A percentile compares a stretch with the other conserved stretches of the same genome.
Conservation (phyloP, 2,329 filamentous ascomycete genomes). For the Teratosphaeria viscida region DNA sequence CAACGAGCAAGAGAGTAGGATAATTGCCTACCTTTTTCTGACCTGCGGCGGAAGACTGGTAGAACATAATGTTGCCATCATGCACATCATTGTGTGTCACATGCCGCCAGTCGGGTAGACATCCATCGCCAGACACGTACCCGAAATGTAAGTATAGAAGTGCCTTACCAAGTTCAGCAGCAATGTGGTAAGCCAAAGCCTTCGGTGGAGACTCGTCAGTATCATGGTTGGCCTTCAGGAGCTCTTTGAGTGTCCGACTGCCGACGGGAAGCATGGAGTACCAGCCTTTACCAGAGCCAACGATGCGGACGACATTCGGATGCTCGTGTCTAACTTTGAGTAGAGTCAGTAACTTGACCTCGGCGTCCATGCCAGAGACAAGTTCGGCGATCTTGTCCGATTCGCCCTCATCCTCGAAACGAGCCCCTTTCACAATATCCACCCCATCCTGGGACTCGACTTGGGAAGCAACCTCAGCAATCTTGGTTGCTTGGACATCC, state of each 20-base stretch:
- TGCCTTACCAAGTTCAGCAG: not conserved
- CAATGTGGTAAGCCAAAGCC: not conserved
- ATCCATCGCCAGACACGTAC: not conserved
- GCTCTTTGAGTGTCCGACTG: not conserved
- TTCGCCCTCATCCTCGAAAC: not conserved
- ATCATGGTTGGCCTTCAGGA: not conserved
- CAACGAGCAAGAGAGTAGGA: not conserved
- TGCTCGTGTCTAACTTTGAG: not conserved
- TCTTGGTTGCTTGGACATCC: not conserved
- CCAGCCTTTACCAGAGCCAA: not conserved
- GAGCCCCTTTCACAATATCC: not conserved
- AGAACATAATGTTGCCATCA: not conserved
- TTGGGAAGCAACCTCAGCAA: not conserved
- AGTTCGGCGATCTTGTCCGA: not conserved
- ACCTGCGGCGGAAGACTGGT: not conserved
- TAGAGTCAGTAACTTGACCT: not conserved
- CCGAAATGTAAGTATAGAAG: not conserved
- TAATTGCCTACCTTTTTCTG: not conserved
- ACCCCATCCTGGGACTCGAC: not conserved
- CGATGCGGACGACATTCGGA: not conserved
- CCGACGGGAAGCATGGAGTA: not conserved
- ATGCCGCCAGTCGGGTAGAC: not conserved
- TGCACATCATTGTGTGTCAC: not conserved
- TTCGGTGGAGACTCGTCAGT: not conserved
- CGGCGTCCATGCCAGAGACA: not conserved